Percentiles rank a stretch among this genome's conserved stretches.
Conservation (phyloP, 208 protist species). For the Leishmania aethiopica region DNA sequence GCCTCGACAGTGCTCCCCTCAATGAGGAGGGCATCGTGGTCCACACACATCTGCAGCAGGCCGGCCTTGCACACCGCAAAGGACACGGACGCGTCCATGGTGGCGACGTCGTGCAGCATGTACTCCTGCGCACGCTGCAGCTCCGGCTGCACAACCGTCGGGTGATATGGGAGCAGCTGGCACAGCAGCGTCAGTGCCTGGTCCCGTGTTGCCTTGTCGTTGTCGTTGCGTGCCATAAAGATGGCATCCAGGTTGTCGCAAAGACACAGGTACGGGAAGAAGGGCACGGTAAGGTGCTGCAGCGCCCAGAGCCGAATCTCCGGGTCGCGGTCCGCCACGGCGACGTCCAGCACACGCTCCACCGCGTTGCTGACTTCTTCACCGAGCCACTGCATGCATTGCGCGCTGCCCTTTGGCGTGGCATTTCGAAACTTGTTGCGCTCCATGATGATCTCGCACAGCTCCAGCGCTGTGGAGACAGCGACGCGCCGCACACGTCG, state of each 20-base stretch:
- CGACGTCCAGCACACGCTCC: constrained; percentile 82
- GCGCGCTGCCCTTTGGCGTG: neutral
- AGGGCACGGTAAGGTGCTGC: constrained; percentile 52
- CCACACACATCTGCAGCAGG: constrained; percentile 69
- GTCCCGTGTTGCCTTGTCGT: constrained; percentile 49
- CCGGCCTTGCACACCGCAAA: constrained; percentile 62
- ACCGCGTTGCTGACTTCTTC: constrained; percentile 66
- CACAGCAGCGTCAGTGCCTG: constrained; percentile 77
- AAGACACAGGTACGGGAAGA: constrained; percentile 83
- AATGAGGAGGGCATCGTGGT: constrained; percentile 72
- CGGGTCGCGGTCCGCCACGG: constrained; percentile 71
- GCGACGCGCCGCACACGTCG: constrained; percentile 61
- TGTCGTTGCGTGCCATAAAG: constrained; percentile 86
- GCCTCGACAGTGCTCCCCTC: constrained; percentile 60
- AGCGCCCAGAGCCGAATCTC: constrained; percentile 72
- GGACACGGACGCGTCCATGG: constrained; percentile 80
- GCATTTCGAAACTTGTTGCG: constrained; percentile 14
- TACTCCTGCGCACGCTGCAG: constrained; percentile 78
- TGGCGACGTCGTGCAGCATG: constrained; percentile 82
- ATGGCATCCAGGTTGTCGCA: constrained; percentile 81
- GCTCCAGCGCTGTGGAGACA: constrained; percentile 54
- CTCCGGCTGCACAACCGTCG: constrained; percentile 69
- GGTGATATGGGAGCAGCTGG: constrained; percentile 70
- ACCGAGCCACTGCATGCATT: constrained; percentile 45
- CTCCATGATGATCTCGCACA: constrained; percentile 71